A percentile compares a stretch with the other conserved stretches of the same genome.
Evolutionary conservation across 805 yeast genomes (phyloP).

Genomic region (Metschnikowia continentalis): DNA sequence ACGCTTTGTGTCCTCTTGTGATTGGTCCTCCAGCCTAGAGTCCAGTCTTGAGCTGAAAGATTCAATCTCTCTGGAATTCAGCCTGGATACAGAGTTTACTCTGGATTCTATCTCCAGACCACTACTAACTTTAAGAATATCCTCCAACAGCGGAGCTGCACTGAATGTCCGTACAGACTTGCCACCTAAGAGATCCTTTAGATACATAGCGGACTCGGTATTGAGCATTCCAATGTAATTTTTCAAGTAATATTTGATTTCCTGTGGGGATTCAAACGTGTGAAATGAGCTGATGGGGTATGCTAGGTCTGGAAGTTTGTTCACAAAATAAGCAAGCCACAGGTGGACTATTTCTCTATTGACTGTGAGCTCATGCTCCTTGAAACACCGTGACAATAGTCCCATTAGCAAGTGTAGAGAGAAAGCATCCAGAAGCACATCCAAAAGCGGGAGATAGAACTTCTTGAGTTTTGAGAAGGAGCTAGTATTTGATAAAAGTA

Average conservation of each 20-base stretch:
- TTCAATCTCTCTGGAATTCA: too few species aligned
- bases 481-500: background rate
- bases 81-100: background rate
- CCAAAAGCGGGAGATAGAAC: slow-evolving; percentile 4
- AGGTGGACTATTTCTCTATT: background rate
- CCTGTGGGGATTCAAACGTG: background rate
- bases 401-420: background rate
- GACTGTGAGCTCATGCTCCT: background rate
- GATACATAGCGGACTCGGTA: background rate
- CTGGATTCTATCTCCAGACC: background rate
- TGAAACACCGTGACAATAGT: background rate
- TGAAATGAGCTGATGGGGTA: slow-evolving; percentile 6
- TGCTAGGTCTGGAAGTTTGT: background rate
- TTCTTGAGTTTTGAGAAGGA: background rate
- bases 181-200: background rate
- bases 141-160: slow-evolving; percentile 11
- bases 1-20: background rate
- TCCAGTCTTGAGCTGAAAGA: background rate
- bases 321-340: background rate
- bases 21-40: too few species aligned
- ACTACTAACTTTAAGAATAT: background rate
- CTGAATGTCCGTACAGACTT: background rate
- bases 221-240: background rate
- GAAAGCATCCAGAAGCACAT: background rate
- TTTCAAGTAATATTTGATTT: background rate